These are phyloP conservation scores for Arabidopsis lyrata DNA, from an alignment of 441 rosid genomes.

Conservation along the genomic window DNA sequence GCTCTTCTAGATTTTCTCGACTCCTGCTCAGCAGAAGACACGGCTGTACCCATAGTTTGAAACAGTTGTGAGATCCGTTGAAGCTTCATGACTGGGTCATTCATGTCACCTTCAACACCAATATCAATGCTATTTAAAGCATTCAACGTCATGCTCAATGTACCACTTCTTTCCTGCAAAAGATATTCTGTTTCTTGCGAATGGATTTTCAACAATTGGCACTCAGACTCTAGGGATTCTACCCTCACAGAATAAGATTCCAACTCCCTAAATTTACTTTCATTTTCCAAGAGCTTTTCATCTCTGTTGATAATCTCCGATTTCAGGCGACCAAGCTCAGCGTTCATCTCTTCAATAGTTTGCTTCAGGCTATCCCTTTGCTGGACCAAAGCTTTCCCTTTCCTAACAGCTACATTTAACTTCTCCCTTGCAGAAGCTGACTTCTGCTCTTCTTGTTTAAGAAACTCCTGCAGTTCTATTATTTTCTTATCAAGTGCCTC, in stretches of 20 bases:
- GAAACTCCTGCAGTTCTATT: conserved; percentile 70
- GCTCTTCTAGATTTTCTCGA: conserved; percentile 88
- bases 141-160: conserved; percentile 56
- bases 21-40: conserved; percentile 76
- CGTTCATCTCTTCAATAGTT: conserved; percentile 73
- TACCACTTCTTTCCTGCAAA: conserved; percentile 73
- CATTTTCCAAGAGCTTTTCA: conserved; percentile 62
- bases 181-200: conserved; percentile 68
- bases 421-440: conserved; percentile 87
- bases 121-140: conserved; percentile 64
- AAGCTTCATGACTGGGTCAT: conserved; percentile 77
- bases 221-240: conserved; percentile 74
- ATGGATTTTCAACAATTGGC: conserved; percentile 61
- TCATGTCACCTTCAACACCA: conserved; percentile 60
- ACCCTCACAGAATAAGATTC: conserved; percentile 62
- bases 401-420: conserved; percentile 93
- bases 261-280: conserved; percentile 67
- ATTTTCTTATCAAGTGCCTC: conserved; percentile 68
- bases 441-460: conserved; percentile 91
- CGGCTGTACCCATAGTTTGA: conserved; percentile 64
- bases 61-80: conserved; percentile 60
- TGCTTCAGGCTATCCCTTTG: conserved; percentile 87
- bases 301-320: conserved; percentile 70
- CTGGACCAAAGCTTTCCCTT: conserved; percentile 98
- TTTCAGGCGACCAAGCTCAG: conserved; percentile 71